A percentile compares a stretch with the other conserved stretches of the same genome.
Conservation (phyloP, 139 green algal species). For the Micromonas pusilla region DNA sequence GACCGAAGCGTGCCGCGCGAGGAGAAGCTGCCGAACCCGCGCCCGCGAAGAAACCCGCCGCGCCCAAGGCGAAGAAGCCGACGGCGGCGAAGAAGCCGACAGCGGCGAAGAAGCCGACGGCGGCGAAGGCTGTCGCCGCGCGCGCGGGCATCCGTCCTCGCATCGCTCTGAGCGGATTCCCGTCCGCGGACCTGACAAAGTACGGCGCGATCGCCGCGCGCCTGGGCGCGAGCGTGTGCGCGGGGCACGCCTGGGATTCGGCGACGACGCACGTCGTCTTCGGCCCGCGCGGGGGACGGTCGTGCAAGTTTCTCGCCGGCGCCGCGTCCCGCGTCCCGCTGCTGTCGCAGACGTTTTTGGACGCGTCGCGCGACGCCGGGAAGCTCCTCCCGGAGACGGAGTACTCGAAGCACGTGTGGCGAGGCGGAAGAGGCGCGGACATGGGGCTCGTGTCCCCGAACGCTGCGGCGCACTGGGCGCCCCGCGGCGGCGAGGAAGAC, state of each 20-base stretch:
- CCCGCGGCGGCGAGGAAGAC: neutral
- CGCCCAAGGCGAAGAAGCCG: neutral
- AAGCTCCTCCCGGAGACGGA: neutral
- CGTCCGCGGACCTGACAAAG: slow-evolving; percentile 3
- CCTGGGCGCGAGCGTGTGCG: neutral
- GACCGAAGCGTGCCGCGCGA: neutral
- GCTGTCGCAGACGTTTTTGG: slow-evolving; percentile 3
- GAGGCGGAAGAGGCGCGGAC: neutral
- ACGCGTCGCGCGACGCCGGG: neutral
- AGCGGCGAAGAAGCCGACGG: neutral
- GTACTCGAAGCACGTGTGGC: neutral
- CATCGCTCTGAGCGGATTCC: slow-evolving; percentile 11
- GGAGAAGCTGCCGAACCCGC: neutral
- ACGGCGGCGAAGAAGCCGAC: neutral
- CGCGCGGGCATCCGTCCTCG: neutral
- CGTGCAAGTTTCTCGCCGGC: slow-evolving; percentile 21
- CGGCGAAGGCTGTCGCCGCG: neutral
- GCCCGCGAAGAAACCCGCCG: neutral
- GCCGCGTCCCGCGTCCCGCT: neutral
- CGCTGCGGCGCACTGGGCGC: neutral
- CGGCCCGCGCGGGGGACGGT: slow-evolving; percentile 4
- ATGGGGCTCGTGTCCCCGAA: neutral
- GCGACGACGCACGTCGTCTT: slow-evolving; percentile 24
- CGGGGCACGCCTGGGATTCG: slow-evolving; percentile 19
- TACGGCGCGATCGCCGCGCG: neutral